Base-by-base conservation (phyloP, 805 yeast species). In the Sugiyamaella floridensis region DNA sequence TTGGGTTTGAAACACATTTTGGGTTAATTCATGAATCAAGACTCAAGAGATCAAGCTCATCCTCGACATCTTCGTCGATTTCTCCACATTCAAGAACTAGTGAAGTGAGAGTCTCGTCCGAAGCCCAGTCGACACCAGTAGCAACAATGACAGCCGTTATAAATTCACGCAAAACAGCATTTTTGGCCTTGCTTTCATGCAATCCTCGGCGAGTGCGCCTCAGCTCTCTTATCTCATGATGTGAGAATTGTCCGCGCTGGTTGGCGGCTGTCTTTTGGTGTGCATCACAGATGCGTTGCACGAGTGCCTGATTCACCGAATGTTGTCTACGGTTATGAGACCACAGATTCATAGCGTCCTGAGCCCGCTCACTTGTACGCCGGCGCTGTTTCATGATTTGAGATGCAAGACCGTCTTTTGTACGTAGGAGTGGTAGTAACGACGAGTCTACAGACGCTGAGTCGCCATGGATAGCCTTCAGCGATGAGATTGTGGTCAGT, bases 81-180 rank as follows among this genome's bases (percentile, higher is more conserved):
- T 46, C 43, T 16, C 58, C 58, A 29, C 58, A 52, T 18, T 43
- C 48, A 4, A 55, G 53, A 16, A 57, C 47, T 14, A 57, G 48
- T 15, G 51, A 14, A 5, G 29, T 40, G 1, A 55, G 47, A 15
- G 40, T 48, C 18, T 20, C 41, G 16, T 58, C 57, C 1, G 22
- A 41, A 15, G 53, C 44, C 63, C 63, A 60, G 49, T 60, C 61
- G 2, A 56, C 41, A 1, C 61, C 63, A 1, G 55, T 45, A 15
- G 61, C 60, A 10, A 55, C 48, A 2, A 60, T 50, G 20, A 60
- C 15, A 7, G 62, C 57, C n/a, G 49, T 45, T 6, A 59, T 51
- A 16, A 59, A 48, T 28, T 60, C 63, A 11, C 49, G 52, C 15
- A 60, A 45, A 6, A 60, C 56, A 4, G 49, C 48, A 10, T 43